A percentile compares a stretch with the other conserved stretches of the same genome.
phyloP scores from a whole-genome alignment of 2,329 filamentous ascomycete genomes.

The Myriosclerotinia curreyana region DNA sequence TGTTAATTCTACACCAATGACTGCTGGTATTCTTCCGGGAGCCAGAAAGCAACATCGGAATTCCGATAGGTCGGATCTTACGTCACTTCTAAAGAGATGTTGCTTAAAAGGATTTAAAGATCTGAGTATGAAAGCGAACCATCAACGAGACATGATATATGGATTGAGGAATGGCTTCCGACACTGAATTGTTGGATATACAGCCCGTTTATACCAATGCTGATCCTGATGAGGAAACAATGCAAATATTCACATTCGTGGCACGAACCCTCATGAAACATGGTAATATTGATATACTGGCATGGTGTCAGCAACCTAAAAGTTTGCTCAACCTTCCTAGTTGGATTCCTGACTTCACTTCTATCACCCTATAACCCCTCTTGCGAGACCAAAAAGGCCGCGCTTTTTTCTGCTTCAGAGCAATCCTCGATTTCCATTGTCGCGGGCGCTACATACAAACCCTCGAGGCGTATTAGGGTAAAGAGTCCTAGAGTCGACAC shows the following conservation, averaged over 20 bases:
- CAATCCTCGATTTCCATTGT: not conserved
- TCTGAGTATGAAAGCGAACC: constrained; percentile 15
- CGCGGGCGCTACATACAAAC: not conserved
- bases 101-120: not conserved
- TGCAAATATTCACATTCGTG: constrained; percentile 17
- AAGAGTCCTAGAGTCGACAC: not conserved
- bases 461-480: not conserved
- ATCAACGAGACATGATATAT: constrained; percentile 24
- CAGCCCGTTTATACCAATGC: constrained; percentile 14
- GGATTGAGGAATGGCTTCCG: constrained; percentile 20
- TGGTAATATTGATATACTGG: constrained; percentile 15
- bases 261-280: constrained; percentile 12
- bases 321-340: constrained; percentile 6
- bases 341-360: constrained; percentile 23
- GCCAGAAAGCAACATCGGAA: constrained; percentile 19
- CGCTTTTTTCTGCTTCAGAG: constrained; percentile 8
- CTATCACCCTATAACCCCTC: constrained; percentile 1
- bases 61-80: not conserved
- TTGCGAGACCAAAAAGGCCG: constrained; percentile 2
- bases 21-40: constrained; percentile 1
- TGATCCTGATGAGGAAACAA: constrained; percentile 6
- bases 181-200: constrained; percentile 10
- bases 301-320: constrained; percentile 21
- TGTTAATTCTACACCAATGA: not conserved
- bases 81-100: constrained; percentile 12